Percentiles rank a stretch among this genome's conserved stretches.
Conservation (phyloP, 495 filamentous ascomycete genomes). For the Penicillium canescens region DNA sequence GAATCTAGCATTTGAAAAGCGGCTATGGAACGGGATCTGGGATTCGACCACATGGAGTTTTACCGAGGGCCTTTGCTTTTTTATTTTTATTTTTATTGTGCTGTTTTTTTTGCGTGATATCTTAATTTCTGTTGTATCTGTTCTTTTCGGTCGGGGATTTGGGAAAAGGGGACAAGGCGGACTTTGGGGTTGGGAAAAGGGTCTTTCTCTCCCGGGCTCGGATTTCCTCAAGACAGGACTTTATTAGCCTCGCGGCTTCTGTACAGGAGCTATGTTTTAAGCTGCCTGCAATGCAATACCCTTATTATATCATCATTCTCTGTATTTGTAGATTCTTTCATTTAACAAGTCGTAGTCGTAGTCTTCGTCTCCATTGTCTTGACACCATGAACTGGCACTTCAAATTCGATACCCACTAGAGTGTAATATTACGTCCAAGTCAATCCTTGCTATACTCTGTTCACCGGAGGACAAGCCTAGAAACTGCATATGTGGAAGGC, state of each 20-base stretch:
- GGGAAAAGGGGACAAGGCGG: background rate
- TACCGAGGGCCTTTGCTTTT: slow-evolving; percentile 5
- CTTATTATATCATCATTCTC: slow-evolving; percentile 3
- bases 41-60: slow-evolving; percentile 18
- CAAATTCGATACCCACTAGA: too few relatives aligned
- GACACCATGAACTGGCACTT: too few relatives aligned
- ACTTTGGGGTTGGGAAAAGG: slow-evolving; percentile 2
- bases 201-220: slow-evolving; percentile 16
- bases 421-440: too few relatives aligned
- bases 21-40: slow-evolving; percentile 19
- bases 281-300: slow-evolving; percentile 22
- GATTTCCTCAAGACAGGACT: slow-evolving; percentile 23
- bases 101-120: slow-evolving; percentile 3
- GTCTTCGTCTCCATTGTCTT: too few relatives aligned
- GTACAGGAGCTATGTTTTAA: slow-evolving; percentile 22
- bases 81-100: background rate
- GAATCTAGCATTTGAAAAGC: slow-evolving; percentile 23
- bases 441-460: too few relatives aligned
- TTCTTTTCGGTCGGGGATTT: slow-evolving; percentile 8
- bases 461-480: too few relatives aligned
- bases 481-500: too few relatives aligned
- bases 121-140: slow-evolving; percentile 10
- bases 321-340: background rate
- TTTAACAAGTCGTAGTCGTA: background rate
- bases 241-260: slow-evolving; percentile 22